Evolutionary conservation across 2,329 filamentous ascomycete genomes (phyloP).

Genomic region (Diaporthe longicolla): DNA sequence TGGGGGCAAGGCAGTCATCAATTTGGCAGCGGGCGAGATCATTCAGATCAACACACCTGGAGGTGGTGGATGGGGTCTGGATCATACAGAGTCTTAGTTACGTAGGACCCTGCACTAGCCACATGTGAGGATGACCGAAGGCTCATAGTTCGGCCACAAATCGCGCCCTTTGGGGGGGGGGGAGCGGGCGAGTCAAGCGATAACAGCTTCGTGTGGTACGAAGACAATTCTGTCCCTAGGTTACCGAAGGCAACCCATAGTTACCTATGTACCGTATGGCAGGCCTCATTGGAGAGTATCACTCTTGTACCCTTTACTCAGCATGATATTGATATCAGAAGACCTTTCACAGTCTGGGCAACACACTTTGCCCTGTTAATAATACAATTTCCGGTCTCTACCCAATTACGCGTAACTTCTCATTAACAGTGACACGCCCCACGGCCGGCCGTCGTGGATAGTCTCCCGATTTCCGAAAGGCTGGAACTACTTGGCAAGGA

Average conservation of each 20-base stretch:
- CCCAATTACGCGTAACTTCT: neutral
- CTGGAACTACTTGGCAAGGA: neutral
- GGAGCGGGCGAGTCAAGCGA: no score
- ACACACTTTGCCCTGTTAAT: neutral
- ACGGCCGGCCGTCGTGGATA: neutral
- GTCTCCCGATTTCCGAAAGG: neutral
- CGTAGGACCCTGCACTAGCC: neutral
- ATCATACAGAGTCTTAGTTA: neutral
- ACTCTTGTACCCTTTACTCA: neutral
- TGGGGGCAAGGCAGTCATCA: slow-evolving; percentile 50
- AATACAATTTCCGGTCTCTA: neutral
- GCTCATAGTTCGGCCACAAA: no score
- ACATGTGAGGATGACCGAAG: neutral
- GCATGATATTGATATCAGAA: neutral
- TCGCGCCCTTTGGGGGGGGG: no score
- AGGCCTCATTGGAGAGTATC: neutral
- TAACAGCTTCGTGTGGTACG: neutral
- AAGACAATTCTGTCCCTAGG: neutral
- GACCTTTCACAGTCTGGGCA: no score
- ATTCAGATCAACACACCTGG: slow-evolving; percentile 55
- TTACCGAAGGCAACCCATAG: neutral
- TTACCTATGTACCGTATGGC: neutral
- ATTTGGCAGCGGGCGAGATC: slow-evolving; percentile 51
- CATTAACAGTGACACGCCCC: neutral
- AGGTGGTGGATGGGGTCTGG: slow-evolving; percentile 48